phyloP scores from a whole-genome alignment of 129 eudicot species.

The Flaveria linearis region DNA sequence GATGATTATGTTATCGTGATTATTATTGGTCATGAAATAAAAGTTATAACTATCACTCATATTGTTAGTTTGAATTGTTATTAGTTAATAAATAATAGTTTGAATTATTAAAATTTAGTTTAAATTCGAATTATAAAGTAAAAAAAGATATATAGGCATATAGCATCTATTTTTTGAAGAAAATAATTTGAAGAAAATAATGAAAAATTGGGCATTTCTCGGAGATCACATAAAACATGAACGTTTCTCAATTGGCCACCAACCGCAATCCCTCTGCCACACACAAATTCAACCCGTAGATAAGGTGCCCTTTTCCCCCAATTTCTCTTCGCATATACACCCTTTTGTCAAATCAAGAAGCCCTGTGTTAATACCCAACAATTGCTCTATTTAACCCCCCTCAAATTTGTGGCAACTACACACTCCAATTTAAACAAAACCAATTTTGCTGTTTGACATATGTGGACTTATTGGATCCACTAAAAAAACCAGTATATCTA shows the following conservation, averaged over 20 bases:
- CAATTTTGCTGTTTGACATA: constrained; percentile 16
- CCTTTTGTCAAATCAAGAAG: constrained; percentile 27
- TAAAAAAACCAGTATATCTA: constrained; percentile 40
- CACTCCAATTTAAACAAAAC: constrained; percentile 27
- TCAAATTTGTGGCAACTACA: constrained; percentile 20
- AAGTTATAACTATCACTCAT: too few relatives aligned
- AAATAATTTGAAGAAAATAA: too few relatives aligned
- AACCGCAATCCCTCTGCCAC: constrained; percentile 31
- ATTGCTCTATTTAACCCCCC: too few relatives aligned
- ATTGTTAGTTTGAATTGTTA: too few relatives aligned
- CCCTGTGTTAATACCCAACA: neutral
- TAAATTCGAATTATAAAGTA: too few relatives aligned
- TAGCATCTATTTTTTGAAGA: too few relatives aligned
- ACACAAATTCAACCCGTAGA: constrained; percentile 40
- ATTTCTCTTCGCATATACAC: neutral
- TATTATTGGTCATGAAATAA: too few relatives aligned
- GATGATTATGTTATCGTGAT: too few relatives aligned
- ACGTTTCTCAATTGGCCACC: constrained; percentile 42
- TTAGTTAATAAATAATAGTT: too few relatives aligned
- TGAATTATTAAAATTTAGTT: too few relatives aligned
- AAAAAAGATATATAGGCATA: too few relatives aligned
- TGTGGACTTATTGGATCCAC: constrained; percentile 67
- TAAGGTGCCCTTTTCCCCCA: constrained; percentile 39
- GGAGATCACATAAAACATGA: constrained; percentile 35
- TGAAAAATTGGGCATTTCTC: constrained; percentile 4